Evolutionary conservation across 768 basidiomycete genomes (phyloP).

Genomic region (Termitomyces heimii): DNA sequence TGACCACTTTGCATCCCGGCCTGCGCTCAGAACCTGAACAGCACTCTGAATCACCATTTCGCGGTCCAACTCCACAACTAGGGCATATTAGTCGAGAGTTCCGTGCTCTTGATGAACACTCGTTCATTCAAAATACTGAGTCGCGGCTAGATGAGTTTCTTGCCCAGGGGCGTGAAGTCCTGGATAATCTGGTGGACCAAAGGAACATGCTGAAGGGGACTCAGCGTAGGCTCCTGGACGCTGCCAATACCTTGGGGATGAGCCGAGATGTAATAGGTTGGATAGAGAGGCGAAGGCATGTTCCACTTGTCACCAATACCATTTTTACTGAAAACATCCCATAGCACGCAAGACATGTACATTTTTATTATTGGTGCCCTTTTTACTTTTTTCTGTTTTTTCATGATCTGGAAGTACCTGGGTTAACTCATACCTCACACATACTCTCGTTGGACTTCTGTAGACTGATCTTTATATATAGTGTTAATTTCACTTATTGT

Average conservation of each 20-base stretch:
- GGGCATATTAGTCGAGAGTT: slow-evolving; percentile 58
- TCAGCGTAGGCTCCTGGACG: slow-evolving; percentile 74
- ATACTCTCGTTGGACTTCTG: background rate
- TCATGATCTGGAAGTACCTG: slow-evolving; percentile 86
- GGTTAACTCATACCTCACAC: slow-evolving; percentile 34
- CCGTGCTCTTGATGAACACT: slow-evolving; percentile 83
- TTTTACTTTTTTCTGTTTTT: slow-evolving; percentile 92
- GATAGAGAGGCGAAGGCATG: slow-evolving; percentile 92
- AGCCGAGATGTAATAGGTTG: slow-evolving; percentile 94
- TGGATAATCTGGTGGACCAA: slow-evolving; percentile 92
- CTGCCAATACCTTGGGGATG: slow-evolving; percentile 91
- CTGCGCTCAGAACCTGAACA: slow-evolving; percentile 42
- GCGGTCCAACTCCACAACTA: slow-evolving; percentile 47
- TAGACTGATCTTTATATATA: slow-evolving; percentile 13
- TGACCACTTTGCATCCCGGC: slow-evolving; percentile 49
- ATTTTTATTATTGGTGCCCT: slow-evolving; percentile 84
- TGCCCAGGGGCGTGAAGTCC: slow-evolving; percentile 84
- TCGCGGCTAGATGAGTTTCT: slow-evolving; percentile 83
- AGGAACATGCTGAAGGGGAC: slow-evolving; percentile 95
- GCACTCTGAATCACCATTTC: slow-evolving; percentile 83
- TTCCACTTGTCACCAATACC: slow-evolving; percentile 4
- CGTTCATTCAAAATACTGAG: slow-evolving; percentile 82
- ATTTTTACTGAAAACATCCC: slow-evolving; percentile 2
- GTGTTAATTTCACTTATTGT: slow-evolving; percentile 10
- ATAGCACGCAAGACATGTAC: slow-evolving; percentile 91